A percentile compares a stretch with the other conserved stretches of the same genome.
Conservation (phyloP, 2,329 filamentous ascomycete genomes). For the Xylaria sp. region DNA sequence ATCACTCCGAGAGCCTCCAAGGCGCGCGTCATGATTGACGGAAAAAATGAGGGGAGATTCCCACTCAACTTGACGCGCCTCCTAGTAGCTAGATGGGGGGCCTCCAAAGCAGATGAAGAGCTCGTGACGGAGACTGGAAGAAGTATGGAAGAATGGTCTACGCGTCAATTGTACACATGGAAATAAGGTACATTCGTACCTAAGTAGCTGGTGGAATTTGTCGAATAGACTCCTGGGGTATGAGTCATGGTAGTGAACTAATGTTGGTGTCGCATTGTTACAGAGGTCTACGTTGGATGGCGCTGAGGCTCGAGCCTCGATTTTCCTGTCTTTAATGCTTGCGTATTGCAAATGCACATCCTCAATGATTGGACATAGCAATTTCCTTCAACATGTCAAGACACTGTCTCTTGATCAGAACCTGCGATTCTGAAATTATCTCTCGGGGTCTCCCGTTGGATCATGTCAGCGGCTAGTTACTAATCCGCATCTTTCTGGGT, state of each 20-base stretch:
- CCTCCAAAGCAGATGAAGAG: too few species aligned
- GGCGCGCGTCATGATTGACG: slow-evolving; percentile 37
- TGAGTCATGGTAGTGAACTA: background rate
- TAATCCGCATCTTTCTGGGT: background rate
- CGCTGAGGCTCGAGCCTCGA: background rate
- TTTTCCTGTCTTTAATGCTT: too few species aligned
- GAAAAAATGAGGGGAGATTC: slow-evolving; percentile 34
- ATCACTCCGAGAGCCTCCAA: slow-evolving; percentile 30
- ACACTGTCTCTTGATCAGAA: background rate
- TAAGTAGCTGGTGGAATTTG: background rate
- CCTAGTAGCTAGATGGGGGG: background rate
- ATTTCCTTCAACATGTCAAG: background rate
- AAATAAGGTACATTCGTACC: background rate
- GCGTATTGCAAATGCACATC: background rate
- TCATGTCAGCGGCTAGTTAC: background rate
- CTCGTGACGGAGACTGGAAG: slow-evolving; percentile 9
- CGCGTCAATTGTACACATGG: background rate
- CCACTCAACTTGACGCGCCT: slow-evolving; percentile 7
- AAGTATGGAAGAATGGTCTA: background rate
- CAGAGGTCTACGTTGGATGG: background rate
- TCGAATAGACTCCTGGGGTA: background rate
- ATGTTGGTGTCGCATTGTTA: background rate
- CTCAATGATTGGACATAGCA: background rate
- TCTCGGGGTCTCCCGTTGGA: background rate
- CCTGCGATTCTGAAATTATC: background rate